phyloP scores from a whole-genome alignment of 257 asterid species.

The Henckelia pumila region DNA sequence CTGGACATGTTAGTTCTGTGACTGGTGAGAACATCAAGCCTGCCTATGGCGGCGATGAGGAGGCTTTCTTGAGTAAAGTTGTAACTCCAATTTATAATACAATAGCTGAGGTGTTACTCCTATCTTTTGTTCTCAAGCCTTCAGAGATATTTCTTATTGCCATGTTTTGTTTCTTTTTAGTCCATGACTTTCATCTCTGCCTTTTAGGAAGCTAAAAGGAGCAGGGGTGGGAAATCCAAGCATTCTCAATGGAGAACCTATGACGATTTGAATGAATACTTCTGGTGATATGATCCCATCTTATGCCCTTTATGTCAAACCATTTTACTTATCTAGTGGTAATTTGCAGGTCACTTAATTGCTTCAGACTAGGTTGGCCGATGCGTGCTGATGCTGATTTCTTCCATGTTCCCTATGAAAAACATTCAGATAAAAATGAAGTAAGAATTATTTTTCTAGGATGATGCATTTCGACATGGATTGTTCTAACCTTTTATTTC shows the following conservation, averaged over 20 bases:
- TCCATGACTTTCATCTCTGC: conserved; percentile 18
- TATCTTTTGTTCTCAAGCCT: conserved; percentile 21
- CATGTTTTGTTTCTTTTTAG: conserved; percentile 10
- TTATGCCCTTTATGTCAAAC: conserved; percentile 12
- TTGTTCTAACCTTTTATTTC: conserved; percentile 2
- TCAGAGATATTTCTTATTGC: conserved; percentile 10
- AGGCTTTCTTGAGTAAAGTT: conserved; percentile 83
- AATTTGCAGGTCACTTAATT: conserved; percentile 75
- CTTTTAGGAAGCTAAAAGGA: conserved; percentile 71
- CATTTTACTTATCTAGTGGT: conserved; percentile 29
- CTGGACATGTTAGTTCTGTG: conserved; percentile 93
- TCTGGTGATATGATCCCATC: conserved; percentile 50
- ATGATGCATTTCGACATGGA: conserved; percentile 17
- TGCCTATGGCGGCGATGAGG: conserved; percentile 92
- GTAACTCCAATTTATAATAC: conserved; percentile 82
- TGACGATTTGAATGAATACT: conserved; percentile 93
- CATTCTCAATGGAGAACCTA: conserved; percentile 95
- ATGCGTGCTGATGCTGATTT: conserved; percentile 98
- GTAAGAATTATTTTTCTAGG: conserved; percentile 31
- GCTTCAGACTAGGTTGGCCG: conserved; percentile 96
- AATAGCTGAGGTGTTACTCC: conserved; percentile 56
- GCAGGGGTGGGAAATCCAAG: conserved; percentile 60
- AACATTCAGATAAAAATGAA: conserved; percentile 44
- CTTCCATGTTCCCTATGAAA: conserved; percentile 57
- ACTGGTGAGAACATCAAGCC: conserved; percentile 93